Percentiles rank a stretch among this genome's conserved stretches.
Evolutionary conservation across 345 rosid species (phyloP).

Genomic region (Arabidopsis arenosa): DNA sequence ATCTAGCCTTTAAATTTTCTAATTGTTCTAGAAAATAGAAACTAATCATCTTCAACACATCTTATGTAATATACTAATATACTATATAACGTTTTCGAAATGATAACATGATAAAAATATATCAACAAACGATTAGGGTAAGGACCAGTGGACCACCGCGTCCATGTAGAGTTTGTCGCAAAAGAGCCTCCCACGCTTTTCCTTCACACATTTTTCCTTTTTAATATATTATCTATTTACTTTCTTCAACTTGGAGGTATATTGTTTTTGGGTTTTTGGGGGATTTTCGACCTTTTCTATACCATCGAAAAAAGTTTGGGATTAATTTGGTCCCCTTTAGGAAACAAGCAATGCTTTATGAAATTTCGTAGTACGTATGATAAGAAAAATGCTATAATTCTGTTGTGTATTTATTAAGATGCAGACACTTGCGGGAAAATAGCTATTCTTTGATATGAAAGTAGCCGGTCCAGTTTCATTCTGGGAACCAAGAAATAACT

Average conservation of each 20-base stretch:
- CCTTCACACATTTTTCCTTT: constrained; percentile 16
- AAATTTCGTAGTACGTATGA: constrained; percentile 26
- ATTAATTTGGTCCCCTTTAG: constrained; percentile 35
- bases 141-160: constrained; percentile 43
- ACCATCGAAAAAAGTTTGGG: constrained; percentile 21
- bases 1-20: constrained; percentile 9
- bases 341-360: constrained; percentile 34
- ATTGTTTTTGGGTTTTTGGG: constrained; percentile 14
- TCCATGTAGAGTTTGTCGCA: constrained; percentile 43
- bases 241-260: constrained; percentile 28
- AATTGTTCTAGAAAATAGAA: not conserved
- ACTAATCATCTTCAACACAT: not conserved
- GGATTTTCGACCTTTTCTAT: not conserved
- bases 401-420: constrained; percentile 13
- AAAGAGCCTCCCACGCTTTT: constrained; percentile 42
- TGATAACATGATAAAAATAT: constrained; percentile 17
- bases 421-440: not conserved
- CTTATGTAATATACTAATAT: not conserved
- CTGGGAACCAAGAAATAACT: constrained; percentile 2
- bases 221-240: not conserved
- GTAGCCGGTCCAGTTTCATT: constrained; percentile 16
- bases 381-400: constrained; percentile 7
- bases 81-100: not conserved
- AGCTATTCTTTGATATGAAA: not conserved
- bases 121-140: constrained; percentile 24